Evolutionary conservation across 1,139 yeast genomes (phyloP), one percentile per base, ranked within the genome.

Genomic region (Hansenula sp.): DNA sequence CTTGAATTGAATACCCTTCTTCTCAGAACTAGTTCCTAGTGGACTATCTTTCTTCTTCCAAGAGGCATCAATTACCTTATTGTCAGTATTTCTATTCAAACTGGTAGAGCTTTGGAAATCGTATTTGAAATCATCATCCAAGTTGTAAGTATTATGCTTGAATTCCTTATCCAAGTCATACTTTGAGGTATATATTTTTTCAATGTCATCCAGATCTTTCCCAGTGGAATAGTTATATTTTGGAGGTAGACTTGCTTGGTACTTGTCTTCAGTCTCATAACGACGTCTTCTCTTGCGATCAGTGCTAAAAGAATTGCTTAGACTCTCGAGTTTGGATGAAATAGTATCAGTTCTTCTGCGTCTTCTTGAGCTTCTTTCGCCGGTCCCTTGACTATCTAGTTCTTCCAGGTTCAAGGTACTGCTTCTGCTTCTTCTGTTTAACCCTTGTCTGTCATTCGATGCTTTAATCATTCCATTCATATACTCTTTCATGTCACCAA

Each of bases 401-500:
- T 22, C 34, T 5, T 16, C 19, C 4, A 9, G 5, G 9, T 12
- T 17, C 4, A 12, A 6, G 7, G 13, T 8, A 4, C 6, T 2
- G 7, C 26, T 14, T 8, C 26, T 14, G 3, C 11, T 21, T 21
- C 19, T 12, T 20, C 17, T 19, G 16, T 3, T 8, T 3, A n/a
- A 8, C 33, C 6, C 12, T 9, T n/a, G 18, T 14, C 13, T 21
- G 1, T 11, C 27, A 16, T 16, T 22, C 10, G 34, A 21, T 22
- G 14, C 13, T 4, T 24, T 22, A 16, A 53, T 44, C 54, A 52
- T 50, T 0, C 47, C 52, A 31, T 50, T 39, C 48, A 50, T 47
- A 32, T 52, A 51, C n/a, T 21, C 38, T 39, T 48, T 52, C 55
- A 53, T 52, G 3, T 37, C 39, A 1, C 40, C 37, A 24, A 53